Evolutionary conservation across 306 rosid genomes (phyloP).

Genomic region (Astragalus glycyphyllos): DNA sequence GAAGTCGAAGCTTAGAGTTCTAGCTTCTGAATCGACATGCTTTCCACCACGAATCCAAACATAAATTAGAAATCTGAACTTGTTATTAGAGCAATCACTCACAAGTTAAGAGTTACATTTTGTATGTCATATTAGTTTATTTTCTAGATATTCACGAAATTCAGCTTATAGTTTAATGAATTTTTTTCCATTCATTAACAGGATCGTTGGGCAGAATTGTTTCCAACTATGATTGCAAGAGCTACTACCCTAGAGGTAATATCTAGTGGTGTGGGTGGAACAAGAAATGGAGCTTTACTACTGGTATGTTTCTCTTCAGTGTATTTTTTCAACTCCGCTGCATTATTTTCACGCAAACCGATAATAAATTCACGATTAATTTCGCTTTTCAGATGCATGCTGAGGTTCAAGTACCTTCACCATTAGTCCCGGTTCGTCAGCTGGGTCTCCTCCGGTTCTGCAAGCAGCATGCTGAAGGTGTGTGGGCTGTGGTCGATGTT

Average conservation of each 20-base stretch:
- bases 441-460: conserved; percentile 73
- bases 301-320: conserved; percentile 57
- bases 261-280: conserved; percentile 61
- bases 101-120: background rate
- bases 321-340: background rate
- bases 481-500: conserved; percentile 89
- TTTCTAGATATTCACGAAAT: conserved; percentile 8
- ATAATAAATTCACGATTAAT: background rate
- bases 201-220: conserved; percentile 88
- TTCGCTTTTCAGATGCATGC: conserved; percentile 67
- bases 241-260: conserved; percentile 61
- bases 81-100: background rate
- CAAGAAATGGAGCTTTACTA: conserved; percentile 69
- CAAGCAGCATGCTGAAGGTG: conserved; percentile 78
- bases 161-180: background rate
- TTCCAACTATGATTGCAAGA: conserved; percentile 68
- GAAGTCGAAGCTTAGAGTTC: no score
- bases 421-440: conserved; percentile 77
- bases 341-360: conserved; percentile 19
- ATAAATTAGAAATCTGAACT: no score
- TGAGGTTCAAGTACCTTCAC: conserved; percentile 84
- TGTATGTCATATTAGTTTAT: background rate
- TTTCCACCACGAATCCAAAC: background rate
- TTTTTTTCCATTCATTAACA: conserved; percentile 39
- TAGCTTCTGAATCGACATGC: no score